Conservation (phyloP, 2,329 filamentous ascomycete species). For the Sporothrix sp. region DNA sequence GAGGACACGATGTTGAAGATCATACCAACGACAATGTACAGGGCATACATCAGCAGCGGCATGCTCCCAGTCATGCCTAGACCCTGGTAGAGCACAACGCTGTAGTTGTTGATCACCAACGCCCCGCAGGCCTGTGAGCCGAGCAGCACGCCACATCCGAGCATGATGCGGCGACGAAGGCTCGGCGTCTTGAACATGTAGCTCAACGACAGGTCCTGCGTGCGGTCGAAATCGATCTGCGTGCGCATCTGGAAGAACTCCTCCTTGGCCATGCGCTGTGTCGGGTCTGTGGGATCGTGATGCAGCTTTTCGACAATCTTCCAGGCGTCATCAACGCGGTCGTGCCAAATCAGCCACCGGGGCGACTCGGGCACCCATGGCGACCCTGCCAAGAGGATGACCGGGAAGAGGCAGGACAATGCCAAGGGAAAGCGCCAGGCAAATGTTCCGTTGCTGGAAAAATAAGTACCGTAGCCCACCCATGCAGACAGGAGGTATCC, state of each 20-base stretch:
- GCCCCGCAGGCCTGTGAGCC: slow-evolving; percentile 8
- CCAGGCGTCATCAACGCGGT: neutral
- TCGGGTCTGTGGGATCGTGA: neutral
- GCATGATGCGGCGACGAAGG: slow-evolving; percentile 15
- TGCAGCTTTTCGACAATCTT: neutral
- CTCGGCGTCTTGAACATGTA: neutral
- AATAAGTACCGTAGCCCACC: neutral
- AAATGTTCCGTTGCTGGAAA: neutral
- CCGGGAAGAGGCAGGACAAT: neutral
- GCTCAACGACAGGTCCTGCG: neutral
- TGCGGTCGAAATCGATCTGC: neutral
- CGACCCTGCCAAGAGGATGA: neutral
- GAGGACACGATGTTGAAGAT: slow-evolving; percentile 7
- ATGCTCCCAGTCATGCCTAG: slow-evolving; percentile 7
- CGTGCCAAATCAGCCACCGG: neutral
- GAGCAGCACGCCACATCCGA: slow-evolving; percentile 22
- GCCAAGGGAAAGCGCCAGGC: neutral
- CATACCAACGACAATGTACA: slow-evolving; percentile 8
- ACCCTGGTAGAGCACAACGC: slow-evolving; percentile 7
- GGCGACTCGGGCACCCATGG: neutral
- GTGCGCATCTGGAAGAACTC: neutral
- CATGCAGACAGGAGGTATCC: slow-evolving; percentile 6
- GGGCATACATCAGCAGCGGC: slow-evolving; percentile 12
- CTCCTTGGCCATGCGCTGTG: neutral
- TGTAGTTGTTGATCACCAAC: slow-evolving; percentile 10